These are phyloP conservation scores for Wickerhamomyces chambardii DNA, from an alignment of 805 yeast species.

Conservation along the genomic window DNA sequence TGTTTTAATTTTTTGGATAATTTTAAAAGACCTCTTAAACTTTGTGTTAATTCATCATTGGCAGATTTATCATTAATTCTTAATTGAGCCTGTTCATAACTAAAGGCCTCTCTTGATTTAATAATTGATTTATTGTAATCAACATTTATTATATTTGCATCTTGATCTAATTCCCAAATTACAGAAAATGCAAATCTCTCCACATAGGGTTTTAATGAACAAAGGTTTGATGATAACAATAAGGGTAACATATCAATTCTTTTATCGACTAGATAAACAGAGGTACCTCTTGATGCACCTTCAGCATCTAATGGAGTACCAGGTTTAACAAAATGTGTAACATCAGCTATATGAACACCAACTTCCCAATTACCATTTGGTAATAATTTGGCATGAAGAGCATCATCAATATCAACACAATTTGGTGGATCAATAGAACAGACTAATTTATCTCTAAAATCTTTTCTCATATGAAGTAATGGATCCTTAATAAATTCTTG, in stretches of 20 bases:
- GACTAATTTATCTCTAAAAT: conserved; percentile 79
- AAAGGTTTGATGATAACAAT: conserved; percentile 88
- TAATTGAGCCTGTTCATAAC: conserved; percentile 87
- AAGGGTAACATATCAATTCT: conserved; percentile 98
- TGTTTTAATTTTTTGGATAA: conserved; percentile 83
- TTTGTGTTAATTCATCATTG: conserved; percentile 78
- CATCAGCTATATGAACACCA: conserved; percentile 99
- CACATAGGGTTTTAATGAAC: conserved; percentile 91
- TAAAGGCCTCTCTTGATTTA: conserved; percentile 86
- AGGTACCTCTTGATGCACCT: conserved; percentile 96
- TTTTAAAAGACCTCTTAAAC: conserved; percentile 74
- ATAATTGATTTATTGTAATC: conserved; percentile 83
- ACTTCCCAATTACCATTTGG: conserved; percentile 95
- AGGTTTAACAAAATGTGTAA: conserved; percentile 92
- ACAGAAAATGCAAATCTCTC: conserved; percentile 95
- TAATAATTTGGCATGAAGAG: conserved; percentile 75
- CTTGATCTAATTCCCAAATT: conserved; percentile 85
- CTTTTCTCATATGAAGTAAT: conserved; percentile 52
- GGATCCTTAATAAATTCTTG: conserved; percentile 43
- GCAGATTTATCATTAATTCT: conserved; percentile 75
- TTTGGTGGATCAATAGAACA: conserved; percentile 98
- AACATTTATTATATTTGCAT: conserved; percentile 77
- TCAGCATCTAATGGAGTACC: conserved; percentile 88
- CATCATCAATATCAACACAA: conserved; percentile 98
- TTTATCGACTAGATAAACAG: conserved; percentile 94